Percentiles rank a stretch among this genome's conserved stretches.
phyloP scores from a whole-genome alignment of 2,329 filamentous ascomycete genomes.

The Parastagonospora avenae region DNA sequence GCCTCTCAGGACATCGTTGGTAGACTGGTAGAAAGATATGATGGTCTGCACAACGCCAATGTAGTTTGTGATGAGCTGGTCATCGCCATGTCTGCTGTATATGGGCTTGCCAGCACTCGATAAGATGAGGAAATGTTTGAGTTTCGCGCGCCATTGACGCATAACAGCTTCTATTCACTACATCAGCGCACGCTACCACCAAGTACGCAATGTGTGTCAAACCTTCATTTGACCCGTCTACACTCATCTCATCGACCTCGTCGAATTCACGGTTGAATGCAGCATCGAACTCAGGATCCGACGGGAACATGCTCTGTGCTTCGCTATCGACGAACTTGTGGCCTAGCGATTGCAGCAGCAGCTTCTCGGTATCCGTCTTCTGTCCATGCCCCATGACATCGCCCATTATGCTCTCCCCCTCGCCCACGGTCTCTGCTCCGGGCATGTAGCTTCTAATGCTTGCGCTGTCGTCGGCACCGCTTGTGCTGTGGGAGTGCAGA shows the following conservation, averaged over 20 bases:
- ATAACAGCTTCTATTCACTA: slow-evolving; percentile 57
- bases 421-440: slow-evolving; percentile 66
- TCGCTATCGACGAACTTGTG: slow-evolving; percentile 58
- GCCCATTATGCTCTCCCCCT: slow-evolving; percentile 81
- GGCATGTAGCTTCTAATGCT: slow-evolving; percentile 71
- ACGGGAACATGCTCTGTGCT: slow-evolving; percentile 61
- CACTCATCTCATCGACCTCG: slow-evolving; percentile 65
- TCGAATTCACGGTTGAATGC: slow-evolving; percentile 82
- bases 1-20: slow-evolving; percentile 75
- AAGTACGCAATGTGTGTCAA: slow-evolving; percentile 48
- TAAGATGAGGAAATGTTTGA: slow-evolving; percentile 96
- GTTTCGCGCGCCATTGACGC: slow-evolving; percentile 82
- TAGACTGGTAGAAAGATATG: slow-evolving; percentile 91
- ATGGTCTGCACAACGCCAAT: slow-evolving; percentile 97
- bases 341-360: slow-evolving; percentile 70
- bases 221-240: slow-evolving; percentile 63
- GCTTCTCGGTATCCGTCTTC: slow-evolving; percentile 65
- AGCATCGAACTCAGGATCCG: slow-evolving; percentile 58
- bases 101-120: slow-evolving; percentile 97
- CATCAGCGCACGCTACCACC: slow-evolving; percentile 33
- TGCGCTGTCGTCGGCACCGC: slow-evolving; percentile 66
- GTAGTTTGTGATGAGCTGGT: slow-evolving; percentile 87
- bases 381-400: slow-evolving; percentile 69
- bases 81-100: slow-evolving; percentile 91
- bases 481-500: slow-evolving; percentile 52